Evolutionary conservation across 352 stramenopile species (phyloP).

Genomic region (Globisporangium paddicum): DNA sequence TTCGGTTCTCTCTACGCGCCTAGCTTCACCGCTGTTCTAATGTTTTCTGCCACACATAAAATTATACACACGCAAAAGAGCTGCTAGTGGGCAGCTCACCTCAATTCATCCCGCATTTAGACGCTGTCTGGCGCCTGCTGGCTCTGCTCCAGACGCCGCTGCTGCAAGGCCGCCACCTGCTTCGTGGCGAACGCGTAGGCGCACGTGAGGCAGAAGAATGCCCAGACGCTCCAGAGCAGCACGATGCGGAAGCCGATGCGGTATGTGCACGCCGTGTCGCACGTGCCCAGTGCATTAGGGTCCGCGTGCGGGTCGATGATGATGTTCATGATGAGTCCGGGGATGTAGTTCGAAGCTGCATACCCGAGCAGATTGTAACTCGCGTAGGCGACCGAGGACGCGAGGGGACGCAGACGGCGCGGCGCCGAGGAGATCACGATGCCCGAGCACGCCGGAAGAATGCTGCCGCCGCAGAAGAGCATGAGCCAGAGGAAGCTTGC

Average conservation of each 20-base stretch:
- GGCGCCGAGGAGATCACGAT: conserved; percentile 79
- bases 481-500: conserved; percentile 76
- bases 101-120: too few relatives aligned
- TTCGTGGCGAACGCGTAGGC: conserved; percentile 15
- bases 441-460: conserved; percentile 76
- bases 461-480: conserved; percentile 73
- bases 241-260: conserved; percentile 81
- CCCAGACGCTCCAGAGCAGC: conserved; percentile 63
- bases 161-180: conserved; percentile 3
- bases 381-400: conserved; percentile 74
- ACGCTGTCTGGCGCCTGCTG: too few relatives aligned
- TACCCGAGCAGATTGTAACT: conserved; percentile 88
- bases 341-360: conserved; percentile 80
- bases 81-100: background rate
- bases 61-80: conserved; percentile 5
- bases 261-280: conserved; percentile 75
- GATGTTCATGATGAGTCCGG: conserved; percentile 78
- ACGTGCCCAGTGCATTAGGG: conserved; percentile 23
- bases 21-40: conserved; percentile 1
- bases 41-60: conserved; percentile 3
- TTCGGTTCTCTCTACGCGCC: background rate
- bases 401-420: conserved; percentile 52
- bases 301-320: conserved; percentile 47
- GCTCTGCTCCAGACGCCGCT: too few relatives aligned
- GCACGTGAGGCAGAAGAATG: conserved; percentile 64